A percentile compares a stretch with the other conserved stretches of the same genome.
These are phyloP conservation scores for Tripterygium wilfordii DNA, from an alignment of 177 flowering plant genomes.

Conservation along the genomic window DNA sequence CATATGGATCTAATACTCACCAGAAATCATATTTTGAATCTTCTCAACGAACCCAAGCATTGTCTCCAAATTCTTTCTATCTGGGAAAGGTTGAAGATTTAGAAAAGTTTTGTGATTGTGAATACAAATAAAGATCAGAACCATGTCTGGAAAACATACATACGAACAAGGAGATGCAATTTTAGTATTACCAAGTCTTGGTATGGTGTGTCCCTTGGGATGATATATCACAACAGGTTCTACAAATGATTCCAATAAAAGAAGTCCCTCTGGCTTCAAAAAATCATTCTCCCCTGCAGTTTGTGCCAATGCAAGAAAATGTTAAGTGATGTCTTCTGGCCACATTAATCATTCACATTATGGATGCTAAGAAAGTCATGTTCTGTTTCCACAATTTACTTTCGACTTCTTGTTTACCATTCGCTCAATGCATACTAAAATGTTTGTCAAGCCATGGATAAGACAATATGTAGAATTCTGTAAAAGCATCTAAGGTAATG, in stretches of 20 bases:
- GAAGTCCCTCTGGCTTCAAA: background rate
- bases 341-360: no score
- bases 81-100: background rate
- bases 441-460: background rate
- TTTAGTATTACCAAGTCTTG: conserved; percentile 1
- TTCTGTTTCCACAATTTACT: no score
- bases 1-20: no score
- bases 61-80: background rate
- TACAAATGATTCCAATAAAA: background rate
- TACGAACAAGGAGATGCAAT: no score
- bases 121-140: background rate
- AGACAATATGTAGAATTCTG: no score
- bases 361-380: no score
- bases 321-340: background rate
- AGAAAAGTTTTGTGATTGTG: no score
- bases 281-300: conserved; percentile 1
- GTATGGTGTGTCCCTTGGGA: background rate
- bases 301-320: background rate
- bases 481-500: no score
- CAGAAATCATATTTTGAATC: no score
- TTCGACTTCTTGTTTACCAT: no score
- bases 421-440: background rate
- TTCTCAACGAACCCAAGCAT: background rate
- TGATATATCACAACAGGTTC: background rate
- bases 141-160: background rate